Evolutionary conservation across 2,329 filamentous ascomycete genomes (phyloP), one percentile per base, ranked within the genome.

Genomic region (Clonostachys rhizophaga): DNA sequence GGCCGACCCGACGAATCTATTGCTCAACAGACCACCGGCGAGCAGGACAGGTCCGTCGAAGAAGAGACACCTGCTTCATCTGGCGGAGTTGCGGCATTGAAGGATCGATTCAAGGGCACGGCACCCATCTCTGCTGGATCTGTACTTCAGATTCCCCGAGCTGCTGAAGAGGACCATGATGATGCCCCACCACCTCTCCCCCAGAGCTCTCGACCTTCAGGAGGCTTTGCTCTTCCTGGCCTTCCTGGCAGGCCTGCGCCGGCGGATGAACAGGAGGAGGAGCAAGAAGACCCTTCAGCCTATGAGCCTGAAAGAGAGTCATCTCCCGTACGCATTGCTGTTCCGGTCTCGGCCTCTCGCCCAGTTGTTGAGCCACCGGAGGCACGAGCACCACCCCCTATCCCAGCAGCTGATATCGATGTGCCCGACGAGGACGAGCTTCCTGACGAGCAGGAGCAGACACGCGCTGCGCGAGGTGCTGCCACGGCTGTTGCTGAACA

Each of bases 261-360:
- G 24, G 67, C 71, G 11, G 78, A 79, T 8, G 71, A 81, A 17
- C 74, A 81, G 49, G 77, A 84, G 49, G 70, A 75, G 35, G 79
- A 84, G 46, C 68, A 78, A 36, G 74, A 80, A 45, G 75, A 80
- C 53, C 72, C 66, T n/a, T 67, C 67, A 2, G 62, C 65, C 13
- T 64, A 65, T 44, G 48, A 62, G 43, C 57, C 58, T 36, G 76
- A 75, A 52, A 77, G 78, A 47, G 77, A 84, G 43, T 70, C 74
- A 42, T 96, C 89, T 2, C 92, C 92, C 7, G 85, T 95, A 52
- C 87, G 87, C 44, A 79, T 97, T 55, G 91, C 91, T 13, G 86
- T 92, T 66, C 94, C 94, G 5, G 87, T 97, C 47, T 76, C 82
- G 44, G 36, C 36, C 17, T 39, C 36, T n/a, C 73, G 79, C 33